Base-by-base conservation (phyloP, 2,329 filamentous ascomycete genomes). In the Diaporthe australafricana region DNA sequence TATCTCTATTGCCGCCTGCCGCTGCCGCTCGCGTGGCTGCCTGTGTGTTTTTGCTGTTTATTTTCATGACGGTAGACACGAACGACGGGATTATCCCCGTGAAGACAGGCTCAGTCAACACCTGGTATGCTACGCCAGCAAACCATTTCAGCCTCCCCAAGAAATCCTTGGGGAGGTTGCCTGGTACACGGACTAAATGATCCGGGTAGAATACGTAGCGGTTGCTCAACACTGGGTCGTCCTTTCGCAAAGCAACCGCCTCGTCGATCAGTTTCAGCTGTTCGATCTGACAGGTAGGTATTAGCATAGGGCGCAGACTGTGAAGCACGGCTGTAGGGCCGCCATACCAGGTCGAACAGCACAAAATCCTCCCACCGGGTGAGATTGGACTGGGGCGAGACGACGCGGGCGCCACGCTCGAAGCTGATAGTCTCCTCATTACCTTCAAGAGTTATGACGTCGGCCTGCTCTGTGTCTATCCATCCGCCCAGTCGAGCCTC, bases 151-250 rank as follows among this genome's bases (percentile, higher is more conserved):
- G 12, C 16, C 55, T 68, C 5, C 55, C 45, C 5, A 65, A 22
- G 9, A 56, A 57, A 1, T 27, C 30, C 8, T 35, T 68, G 2
- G 91, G 90, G 8, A 47, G 56, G 48, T 50, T 60, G 32, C 60
- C 32, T 42, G 73, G 75, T 77, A 93, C 81, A 30, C 86, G 85
- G 68, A 94, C 92, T 38, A 96, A 88, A 77, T 91, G 93, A 79
- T 98, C 93, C 2, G 94, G 94, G 78, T 97, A 97, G 87, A 96
- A 98, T 72, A 98, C 85, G 81, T 92, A 98, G 74, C 95, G 92
- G 14, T 69, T 68, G 16, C 38, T 52, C 53, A 73, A 63, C 5
- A 65, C 78, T 85, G 68, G 87, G 86, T 67, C 87, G 83, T 87
- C 85, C 32, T 66, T 70, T 20, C 40, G 17, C 7, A 73, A 30